Evolutionary conservation across 1,284 basidiomycete genomes (phyloP).

Genomic region (Cutaneotrichosporon dermatis): DNA sequence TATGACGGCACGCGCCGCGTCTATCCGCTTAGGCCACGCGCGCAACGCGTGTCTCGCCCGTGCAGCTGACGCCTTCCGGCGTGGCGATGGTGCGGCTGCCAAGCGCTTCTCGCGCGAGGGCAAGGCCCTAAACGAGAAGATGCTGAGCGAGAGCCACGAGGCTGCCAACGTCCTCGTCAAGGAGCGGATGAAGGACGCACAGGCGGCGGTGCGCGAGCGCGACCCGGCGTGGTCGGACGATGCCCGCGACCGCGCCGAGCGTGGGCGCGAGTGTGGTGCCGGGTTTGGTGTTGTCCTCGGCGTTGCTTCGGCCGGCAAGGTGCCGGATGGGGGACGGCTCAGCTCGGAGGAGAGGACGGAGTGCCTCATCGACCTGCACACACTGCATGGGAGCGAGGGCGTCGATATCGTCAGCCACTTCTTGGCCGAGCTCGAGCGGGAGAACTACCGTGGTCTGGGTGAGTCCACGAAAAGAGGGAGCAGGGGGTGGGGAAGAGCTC

Average conservation of each 20-base stretch:
- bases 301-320: conserved; percentile 60
- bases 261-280: conserved; percentile 73
- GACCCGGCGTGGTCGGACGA: conserved; percentile 77
- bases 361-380: conserved; percentile 74
- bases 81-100: conserved; percentile 89
- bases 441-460: conserved; percentile 79
- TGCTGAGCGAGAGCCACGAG: conserved; percentile 74
- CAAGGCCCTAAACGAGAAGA: conserved; percentile 83
- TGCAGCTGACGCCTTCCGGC: conserved; percentile 89
- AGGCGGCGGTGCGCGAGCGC: conserved; percentile 66
- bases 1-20: conserved; percentile 76
- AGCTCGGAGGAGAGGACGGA: conserved; percentile 79
- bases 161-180: conserved; percentile 73
- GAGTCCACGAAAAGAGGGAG: conserved; percentile 31
- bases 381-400: conserved; percentile 84
- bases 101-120: conserved; percentile 91
- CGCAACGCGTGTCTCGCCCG: conserved; percentile 91
- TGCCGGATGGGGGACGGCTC: conserved; percentile 55
- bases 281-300: conserved; percentile 80
- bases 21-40: conserved; percentile 84
- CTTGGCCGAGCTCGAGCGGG: conserved; percentile 77
- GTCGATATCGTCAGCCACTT: conserved; percentile 88
- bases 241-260: conserved; percentile 65
- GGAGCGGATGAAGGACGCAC: conserved; percentile 69
- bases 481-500: background rate